Evolutionary conservation across 2,329 filamentous ascomycete genomes (phyloP).

Genomic region (Cryoendolithus antarcticus): DNA sequence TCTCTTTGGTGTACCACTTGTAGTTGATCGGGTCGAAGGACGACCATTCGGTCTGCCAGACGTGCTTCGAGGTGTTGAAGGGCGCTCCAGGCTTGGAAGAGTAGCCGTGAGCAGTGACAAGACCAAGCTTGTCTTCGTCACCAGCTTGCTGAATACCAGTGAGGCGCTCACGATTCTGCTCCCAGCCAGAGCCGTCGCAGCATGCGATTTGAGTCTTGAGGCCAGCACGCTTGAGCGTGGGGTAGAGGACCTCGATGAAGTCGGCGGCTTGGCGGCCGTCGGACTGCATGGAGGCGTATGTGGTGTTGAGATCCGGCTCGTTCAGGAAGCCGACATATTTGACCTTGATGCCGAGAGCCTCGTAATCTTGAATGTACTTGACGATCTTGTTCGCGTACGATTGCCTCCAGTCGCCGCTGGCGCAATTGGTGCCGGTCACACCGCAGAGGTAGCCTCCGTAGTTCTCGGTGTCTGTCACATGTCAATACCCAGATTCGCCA

Average conservation of each 20-base stretch:
- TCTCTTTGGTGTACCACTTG: constrained; percentile 36
- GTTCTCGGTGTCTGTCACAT: constrained; percentile 21
- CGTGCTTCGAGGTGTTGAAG: constrained; percentile 30
- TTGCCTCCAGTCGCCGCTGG: constrained; percentile 35
- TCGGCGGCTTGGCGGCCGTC: constrained; percentile 36
- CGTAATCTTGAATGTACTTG: constrained; percentile 34
- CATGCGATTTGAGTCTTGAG: constrained; percentile 30
- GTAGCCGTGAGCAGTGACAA: constrained; percentile 34
- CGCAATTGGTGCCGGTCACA: constrained; percentile 28
- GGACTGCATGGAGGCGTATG: constrained; percentile 37
- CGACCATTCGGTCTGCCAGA: constrained; percentile 42
- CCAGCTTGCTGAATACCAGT: constrained; percentile 23
- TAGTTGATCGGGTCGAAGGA: constrained; percentile 32
- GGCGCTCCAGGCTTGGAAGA: constrained; percentile 27
- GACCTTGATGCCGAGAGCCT: constrained; percentile 27
- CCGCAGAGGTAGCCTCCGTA: constrained; percentile 37
- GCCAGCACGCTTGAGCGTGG: constrained; percentile 26
- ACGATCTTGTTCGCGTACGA: constrained; percentile 39
- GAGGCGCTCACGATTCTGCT: constrained; percentile 8
- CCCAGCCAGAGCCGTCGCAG: constrained; percentile 35
- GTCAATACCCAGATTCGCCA: not conserved
- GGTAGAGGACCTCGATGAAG: constrained; percentile 38
- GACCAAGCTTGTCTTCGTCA: constrained; percentile 26
- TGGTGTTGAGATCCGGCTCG: constrained; percentile 30
- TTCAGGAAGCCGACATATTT: constrained; percentile 34